A percentile compares a stretch with the other conserved stretches of the same genome.
Evolutionary conservation across 768 basidiomycete species (phyloP).

Genomic region (Suillus fuscotomentosus): DNA sequence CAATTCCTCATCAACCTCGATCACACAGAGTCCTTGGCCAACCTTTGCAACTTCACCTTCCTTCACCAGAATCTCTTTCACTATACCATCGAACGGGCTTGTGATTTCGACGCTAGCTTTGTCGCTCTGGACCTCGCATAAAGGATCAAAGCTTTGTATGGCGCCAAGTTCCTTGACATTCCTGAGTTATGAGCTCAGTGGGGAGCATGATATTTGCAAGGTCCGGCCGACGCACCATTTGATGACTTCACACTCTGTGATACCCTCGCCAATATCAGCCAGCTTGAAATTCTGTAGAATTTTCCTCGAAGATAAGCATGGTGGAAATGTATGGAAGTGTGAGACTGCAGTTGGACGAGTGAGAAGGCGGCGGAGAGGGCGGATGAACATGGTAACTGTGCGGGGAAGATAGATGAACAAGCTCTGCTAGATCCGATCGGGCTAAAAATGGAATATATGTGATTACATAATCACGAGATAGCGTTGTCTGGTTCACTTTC

Average conservation of each 20-base stretch:
- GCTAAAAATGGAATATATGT: background rate
- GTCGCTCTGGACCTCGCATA: conserved; percentile 88
- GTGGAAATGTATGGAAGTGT: conserved; percentile 36
- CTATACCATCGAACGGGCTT: conserved; percentile 75
- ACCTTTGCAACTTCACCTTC: conserved; percentile 87
- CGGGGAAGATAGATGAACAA: conserved; percentile 5
- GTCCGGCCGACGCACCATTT: conserved; percentile 62
- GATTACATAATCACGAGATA: background rate
- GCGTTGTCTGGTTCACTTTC: background rate
- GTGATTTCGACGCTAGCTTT: conserved; percentile 92
- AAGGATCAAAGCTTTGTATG: conserved; percentile 63
- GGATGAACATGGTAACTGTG: conserved; percentile 4
- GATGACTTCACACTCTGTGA: conserved; percentile 88
- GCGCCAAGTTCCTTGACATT: conserved; percentile 50
- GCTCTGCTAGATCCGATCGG: conserved; percentile 5
- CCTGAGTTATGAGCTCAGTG: conserved; percentile 39
- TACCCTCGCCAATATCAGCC: conserved; percentile 88
- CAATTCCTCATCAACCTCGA: conserved; percentile 72
- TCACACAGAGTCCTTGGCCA: conserved; percentile 71
- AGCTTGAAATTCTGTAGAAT: conserved; percentile 66
- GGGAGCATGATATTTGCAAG: conserved; percentile 9
- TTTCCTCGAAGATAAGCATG: conserved; percentile 32
- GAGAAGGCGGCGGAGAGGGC: conserved; percentile 20
- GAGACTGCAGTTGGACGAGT: conserved; percentile 28
- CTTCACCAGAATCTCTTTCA: conserved; percentile 69